A percentile compares a stretch with the other conserved stretches of the same genome.
These are phyloP conservation scores for Colletotrichum cereale DNA, from an alignment of 2,329 filamentous ascomycete species.

Conservation along the genomic window DNA sequence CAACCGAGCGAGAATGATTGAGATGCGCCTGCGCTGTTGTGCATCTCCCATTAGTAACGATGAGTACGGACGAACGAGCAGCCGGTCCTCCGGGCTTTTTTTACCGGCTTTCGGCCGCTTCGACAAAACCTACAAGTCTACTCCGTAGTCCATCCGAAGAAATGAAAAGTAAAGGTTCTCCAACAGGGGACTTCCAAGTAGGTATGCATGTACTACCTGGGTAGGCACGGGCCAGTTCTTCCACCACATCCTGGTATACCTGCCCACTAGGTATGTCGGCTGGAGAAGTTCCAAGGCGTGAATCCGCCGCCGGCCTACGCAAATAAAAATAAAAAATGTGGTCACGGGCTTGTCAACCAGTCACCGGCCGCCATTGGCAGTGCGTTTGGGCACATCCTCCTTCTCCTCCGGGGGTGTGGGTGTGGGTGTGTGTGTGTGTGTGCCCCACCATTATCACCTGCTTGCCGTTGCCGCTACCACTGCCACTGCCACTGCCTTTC, in stretches of 20 bases:
- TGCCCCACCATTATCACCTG: constrained; percentile 38
- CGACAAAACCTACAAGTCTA: not conserved
- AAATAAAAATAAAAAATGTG: constrained; percentile 17
- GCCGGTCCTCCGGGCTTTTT: not conserved
- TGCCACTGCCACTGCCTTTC: constrained; percentile 1
- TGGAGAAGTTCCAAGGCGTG: constrained; percentile 12
- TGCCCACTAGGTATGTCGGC: too few species aligned
- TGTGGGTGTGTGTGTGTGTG: too few species aligned
- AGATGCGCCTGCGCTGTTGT: not conserved
- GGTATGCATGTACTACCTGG: not conserved
- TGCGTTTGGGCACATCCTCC: not conserved
- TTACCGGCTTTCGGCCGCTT: constrained; percentile 23
- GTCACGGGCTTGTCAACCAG: constrained; percentile 23
- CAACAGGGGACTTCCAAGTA: constrained; percentile 7
- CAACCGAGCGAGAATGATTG: not conserved
- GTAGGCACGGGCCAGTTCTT: constrained; percentile 24
- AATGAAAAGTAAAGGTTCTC: not conserved
- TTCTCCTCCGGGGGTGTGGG: constrained; percentile 19
- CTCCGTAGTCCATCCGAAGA: not conserved
- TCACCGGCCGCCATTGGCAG: constrained; percentile 27
- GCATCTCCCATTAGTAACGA: not conserved
- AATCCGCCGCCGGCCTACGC: constrained; percentile 22
- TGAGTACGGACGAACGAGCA: not conserved
- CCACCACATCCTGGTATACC: not conserved
- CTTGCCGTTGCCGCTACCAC: constrained; percentile 13